A percentile compares a stretch with the other conserved stretches of the same genome.
These are phyloP conservation scores for Cyamopsis tetragonoloba DNA, from an alignment of 306 rosid genomes.

Conservation along the genomic window DNA sequence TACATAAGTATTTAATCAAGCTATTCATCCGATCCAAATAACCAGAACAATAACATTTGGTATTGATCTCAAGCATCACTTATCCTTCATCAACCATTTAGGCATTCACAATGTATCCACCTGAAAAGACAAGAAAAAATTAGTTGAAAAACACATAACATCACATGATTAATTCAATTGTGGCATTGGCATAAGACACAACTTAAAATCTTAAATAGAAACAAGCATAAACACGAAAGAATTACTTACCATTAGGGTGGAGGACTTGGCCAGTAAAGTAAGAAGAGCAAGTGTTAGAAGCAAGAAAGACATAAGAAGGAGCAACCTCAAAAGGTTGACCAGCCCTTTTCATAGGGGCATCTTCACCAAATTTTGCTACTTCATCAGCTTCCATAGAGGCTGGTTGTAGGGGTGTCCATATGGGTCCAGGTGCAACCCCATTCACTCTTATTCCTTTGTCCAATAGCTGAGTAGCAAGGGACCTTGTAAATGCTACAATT, in stretches of 20 bases:
- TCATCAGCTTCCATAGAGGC: constrained; percentile 41
- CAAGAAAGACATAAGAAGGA: constrained; percentile 65
- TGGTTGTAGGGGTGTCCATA: constrained; percentile 69
- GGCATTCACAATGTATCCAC: constrained; percentile 52
- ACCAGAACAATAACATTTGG: too few relatives aligned
- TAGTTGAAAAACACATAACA: constrained; percentile 2
- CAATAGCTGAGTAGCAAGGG: constrained; percentile 57
- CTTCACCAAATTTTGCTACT: constrained; percentile 30
- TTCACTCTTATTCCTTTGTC: constrained; percentile 60
- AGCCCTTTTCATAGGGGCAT: constrained; percentile 70
- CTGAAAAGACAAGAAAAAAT: constrained; percentile 32
- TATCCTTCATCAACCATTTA: not conserved
- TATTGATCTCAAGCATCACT: not conserved
- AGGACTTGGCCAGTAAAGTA: constrained; percentile 80
- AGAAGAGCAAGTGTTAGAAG: constrained; percentile 61
- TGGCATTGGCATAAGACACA: too few relatives aligned
- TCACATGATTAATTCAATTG: too few relatives aligned
- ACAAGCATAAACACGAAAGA: not conserved
- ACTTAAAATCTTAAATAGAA: too few relatives aligned
- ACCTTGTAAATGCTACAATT: constrained; percentile 64
- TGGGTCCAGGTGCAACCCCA: constrained; percentile 87
- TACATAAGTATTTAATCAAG: too few relatives aligned
- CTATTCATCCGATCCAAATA: too few relatives aligned
- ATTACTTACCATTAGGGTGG: constrained; percentile 63
- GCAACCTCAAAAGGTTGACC: constrained; percentile 83